Conservation (phyloP, 768 basidiomycete species). For the Naganishia randhawae region DNA sequence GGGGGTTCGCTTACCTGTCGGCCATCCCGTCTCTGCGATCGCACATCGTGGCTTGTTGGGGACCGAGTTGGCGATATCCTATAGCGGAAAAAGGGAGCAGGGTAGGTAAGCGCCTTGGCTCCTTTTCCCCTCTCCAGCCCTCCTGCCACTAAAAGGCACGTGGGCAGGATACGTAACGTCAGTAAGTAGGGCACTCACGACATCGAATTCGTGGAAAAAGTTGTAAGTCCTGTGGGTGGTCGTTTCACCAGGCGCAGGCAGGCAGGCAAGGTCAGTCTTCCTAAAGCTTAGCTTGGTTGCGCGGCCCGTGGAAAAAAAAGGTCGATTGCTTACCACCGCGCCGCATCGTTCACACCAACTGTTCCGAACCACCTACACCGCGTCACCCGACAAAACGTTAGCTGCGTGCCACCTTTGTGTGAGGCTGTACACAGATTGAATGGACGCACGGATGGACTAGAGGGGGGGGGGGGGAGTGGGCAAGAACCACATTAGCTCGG, state of each 20-base stretch:
- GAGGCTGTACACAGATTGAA: background rate
- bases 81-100: background rate
- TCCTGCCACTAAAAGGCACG: background rate
- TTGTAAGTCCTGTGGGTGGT: slow-evolving; percentile 56
- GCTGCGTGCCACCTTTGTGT: background rate
- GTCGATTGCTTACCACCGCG: slow-evolving; percentile 56
- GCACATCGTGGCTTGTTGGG: slow-evolving; percentile 75
- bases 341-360: slow-evolving; percentile 62
- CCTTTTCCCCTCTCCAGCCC: background rate
- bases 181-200: slow-evolving; percentile 43
- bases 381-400: background rate
- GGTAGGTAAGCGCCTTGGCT: slow-evolving; percentile 22
- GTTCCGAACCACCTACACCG: slow-evolving; percentile 78
- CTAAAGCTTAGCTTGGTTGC: background rate
- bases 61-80: slow-evolving; percentile 55
- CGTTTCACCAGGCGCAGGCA: background rate
- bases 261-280: no score
- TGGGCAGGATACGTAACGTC: background rate
- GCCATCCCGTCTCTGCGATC: slow-evolving; percentile 81
- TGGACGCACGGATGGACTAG: slow-evolving; percentile 25
- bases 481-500: no score
- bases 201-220: slow-evolving; percentile 71
- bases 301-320: background rate
- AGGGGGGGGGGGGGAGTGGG: no score
- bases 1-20: slow-evolving; percentile 35